Base-by-base conservation (phyloP, 371 early-diverging fungal species). In the Funneliformis caledonium region DNA sequence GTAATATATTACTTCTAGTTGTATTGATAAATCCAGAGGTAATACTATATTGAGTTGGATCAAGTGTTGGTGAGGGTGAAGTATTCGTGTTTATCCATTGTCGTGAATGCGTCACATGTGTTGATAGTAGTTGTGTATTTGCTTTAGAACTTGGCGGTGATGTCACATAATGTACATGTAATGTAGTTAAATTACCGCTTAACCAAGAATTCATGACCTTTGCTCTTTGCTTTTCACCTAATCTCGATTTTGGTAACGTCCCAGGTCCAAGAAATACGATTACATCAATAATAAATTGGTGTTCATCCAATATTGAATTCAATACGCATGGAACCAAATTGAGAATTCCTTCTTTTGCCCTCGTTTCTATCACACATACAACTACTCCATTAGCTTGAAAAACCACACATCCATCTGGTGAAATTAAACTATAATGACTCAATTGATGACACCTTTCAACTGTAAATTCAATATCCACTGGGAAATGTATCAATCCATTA, bases 401-500 rank as follows among this genome's bases (percentile, higher is more conserved):
- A 7, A 88, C 85, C 43, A 91, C 88, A 62, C 87, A 88, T 86
- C 91, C 91, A 42, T 87, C 88, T 9, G 86, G 82, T 12, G 89
- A 84, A 48, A 92, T 86, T 10, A 85, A 82, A 16, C 86, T 85
- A 83, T 90, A 91, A 4, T 81, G 52, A 31, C 60, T 43, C 37
- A 62, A 10, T 14, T 48, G 26, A 78, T 52, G 68, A 77, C 88
- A 88, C 0, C 87, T 84, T 78, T 94, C 94, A 59, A 95, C 91
- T 0, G 93, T 90, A 10, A 84, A 80, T 83, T 96, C 96, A 33
- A 96, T 85, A 81, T 96, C 96, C 42, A 86, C 82, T 26, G 92
- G 90, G 80, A 92, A 94, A 87, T 94, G 91, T 80, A 90, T 87
- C 80, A 92, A 83, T 0, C 94, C 94, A 83, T 93, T 88, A 59